Evolutionary conservation across 2,329 filamentous ascomycete genomes (phyloP).

Genomic region (Fusarium armeniacum): DNA sequence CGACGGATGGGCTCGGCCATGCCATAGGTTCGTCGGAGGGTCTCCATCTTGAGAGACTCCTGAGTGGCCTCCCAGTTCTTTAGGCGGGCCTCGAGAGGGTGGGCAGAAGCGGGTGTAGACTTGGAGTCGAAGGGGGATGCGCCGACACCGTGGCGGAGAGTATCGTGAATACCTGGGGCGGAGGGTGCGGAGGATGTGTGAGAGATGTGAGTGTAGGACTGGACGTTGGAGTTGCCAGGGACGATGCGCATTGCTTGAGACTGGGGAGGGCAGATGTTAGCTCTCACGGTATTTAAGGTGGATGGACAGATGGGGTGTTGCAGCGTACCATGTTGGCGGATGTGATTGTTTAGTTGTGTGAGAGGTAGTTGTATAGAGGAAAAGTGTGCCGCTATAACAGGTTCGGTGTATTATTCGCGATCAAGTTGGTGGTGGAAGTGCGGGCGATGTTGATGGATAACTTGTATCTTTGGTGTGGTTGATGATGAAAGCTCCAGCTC

Average conservation of each 20-base stretch:
- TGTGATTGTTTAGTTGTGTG: constrained; percentile 19
- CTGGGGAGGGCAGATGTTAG: constrained; percentile 43
- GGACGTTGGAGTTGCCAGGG: constrained; percentile 76
- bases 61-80: constrained; percentile 92
- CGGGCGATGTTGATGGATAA: constrained; percentile 16
- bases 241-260: constrained; percentile 88
- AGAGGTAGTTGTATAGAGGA: not conserved
- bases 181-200: constrained; percentile 82
- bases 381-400: not conserved
- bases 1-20: constrained; percentile 92
- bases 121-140: constrained; percentile 68
- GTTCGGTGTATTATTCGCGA: not conserved
- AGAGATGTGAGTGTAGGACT: constrained; percentile 73
- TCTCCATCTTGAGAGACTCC: constrained; percentile 88
- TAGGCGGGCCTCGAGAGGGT: constrained; percentile 93
- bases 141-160: constrained; percentile 85
- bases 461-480: constrained; percentile 25
- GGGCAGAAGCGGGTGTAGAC: constrained; percentile 69
- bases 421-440: constrained; percentile 4
- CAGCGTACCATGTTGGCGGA: constrained; percentile 64
- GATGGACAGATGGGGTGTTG: constrained; percentile 12
- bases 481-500: constrained; percentile 45
- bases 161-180: constrained; percentile 93
- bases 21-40: constrained; percentile 87
- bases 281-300: constrained; percentile 22